Conservation (phyloP, 1,139 yeast species). For the Kodamaea alishanica region DNA sequence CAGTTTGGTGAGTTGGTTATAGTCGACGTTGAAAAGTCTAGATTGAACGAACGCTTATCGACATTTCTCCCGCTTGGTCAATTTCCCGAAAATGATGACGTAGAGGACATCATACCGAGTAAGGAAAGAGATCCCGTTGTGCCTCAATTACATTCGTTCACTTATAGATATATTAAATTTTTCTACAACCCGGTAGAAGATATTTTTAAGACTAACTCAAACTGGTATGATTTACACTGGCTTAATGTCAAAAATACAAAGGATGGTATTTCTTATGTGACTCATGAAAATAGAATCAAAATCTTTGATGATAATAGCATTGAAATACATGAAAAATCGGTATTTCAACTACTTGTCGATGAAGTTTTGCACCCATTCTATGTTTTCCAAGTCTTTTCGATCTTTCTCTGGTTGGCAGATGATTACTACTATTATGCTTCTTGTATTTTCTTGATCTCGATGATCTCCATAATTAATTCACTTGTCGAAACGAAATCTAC, state of each 20-base stretch:
- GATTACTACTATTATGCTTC: slow-evolving; percentile 89
- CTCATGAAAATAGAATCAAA: slow-evolving; percentile 61
- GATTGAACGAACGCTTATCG: slow-evolving; percentile 71
- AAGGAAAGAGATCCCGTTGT: slow-evolving; percentile 52
- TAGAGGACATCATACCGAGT: slow-evolving; percentile 9
- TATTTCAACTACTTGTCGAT: slow-evolving; percentile 63
- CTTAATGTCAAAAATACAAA: slow-evolving; percentile 50
- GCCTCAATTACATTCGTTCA: slow-evolving; percentile 67
- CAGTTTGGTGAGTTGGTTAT: slow-evolving; percentile 84
- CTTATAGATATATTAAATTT: slow-evolving; percentile 78
- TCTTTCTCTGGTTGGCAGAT: slow-evolving; percentile 87
- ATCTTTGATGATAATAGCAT: slow-evolving; percentile 79
- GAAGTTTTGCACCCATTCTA: slow-evolving; percentile 95
- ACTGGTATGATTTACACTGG: slow-evolving; percentile 87
- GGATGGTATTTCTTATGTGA: slow-evolving; percentile 69
- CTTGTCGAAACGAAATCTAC: slow-evolving; percentile 80
- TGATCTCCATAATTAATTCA: slow-evolving; percentile 74
- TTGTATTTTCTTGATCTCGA: slow-evolving; percentile 84
- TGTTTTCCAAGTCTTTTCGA: slow-evolving; percentile 88
- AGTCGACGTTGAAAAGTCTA: slow-evolving; percentile 49
- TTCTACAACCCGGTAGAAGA: slow-evolving; percentile 86
- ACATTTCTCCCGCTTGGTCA: slow-evolving; percentile 49
- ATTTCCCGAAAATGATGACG: slow-evolving; percentile 16
- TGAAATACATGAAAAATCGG: slow-evolving; percentile 71
- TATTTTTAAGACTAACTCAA: slow-evolving; percentile 74